Percentiles rank a stretch among this genome's conserved stretches.
Conservation (phyloP, 139 green algal species). For the Chlamydomonas eustigma region DNA sequence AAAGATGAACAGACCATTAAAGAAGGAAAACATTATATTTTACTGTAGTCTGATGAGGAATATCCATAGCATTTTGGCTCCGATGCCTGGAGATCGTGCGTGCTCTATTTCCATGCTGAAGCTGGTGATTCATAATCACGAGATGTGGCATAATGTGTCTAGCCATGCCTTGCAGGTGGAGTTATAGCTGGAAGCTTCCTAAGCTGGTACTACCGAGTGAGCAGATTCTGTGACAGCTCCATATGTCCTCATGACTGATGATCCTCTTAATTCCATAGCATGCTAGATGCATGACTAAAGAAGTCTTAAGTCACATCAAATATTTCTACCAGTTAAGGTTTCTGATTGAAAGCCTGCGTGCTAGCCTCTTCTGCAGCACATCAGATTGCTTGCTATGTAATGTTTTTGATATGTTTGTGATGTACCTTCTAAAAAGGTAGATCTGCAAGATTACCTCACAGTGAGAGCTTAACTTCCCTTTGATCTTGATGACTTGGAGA, state of each 20-base stretch:
- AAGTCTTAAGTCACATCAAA: not conserved
- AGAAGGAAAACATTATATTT: too few species aligned
- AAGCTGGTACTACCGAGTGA: not conserved
- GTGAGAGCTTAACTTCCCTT: not conserved
- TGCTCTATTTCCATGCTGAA: not conserved
- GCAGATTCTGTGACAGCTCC: not conserved
- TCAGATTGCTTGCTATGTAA: not conserved
- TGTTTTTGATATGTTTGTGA: too few species aligned
- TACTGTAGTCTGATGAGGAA: too few species aligned
- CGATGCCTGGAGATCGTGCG: too few species aligned
- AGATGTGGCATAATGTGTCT: not conserved
- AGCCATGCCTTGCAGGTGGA: not conserved
- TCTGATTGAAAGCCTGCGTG: not conserved
- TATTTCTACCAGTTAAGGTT: not conserved
- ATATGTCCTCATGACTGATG: not conserved
- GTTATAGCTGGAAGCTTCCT: slow-evolving; percentile 7
- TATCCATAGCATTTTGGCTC: too few species aligned
- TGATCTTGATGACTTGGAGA: not conserved
- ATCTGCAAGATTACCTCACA: too few species aligned
- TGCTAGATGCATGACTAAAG: too few species aligned
- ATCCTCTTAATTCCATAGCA: not conserved
- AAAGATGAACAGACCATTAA: too few species aligned
- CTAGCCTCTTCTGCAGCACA: not conserved
- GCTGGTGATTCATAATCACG: not conserved
- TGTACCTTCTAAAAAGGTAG: too few species aligned